phyloP scores from a whole-genome alignment of 441 rosid species.

The Euphorbia corollata region DNA sequence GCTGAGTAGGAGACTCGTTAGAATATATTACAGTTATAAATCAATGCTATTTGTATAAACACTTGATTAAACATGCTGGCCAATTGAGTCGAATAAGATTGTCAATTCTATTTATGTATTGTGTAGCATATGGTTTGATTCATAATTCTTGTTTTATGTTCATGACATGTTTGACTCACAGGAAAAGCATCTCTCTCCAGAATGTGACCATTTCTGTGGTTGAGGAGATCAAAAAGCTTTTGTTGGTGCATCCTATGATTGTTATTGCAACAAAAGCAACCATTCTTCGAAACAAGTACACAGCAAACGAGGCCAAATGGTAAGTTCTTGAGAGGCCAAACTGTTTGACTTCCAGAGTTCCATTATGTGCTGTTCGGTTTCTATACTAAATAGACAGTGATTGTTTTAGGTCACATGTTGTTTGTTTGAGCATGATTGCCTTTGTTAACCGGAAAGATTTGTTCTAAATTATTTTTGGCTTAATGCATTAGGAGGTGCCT shows the following conservation, averaged over 20 bases:
- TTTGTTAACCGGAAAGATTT: neutral
- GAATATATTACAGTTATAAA: neutral
- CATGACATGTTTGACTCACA: constrained; percentile 20
- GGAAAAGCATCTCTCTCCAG: constrained; percentile 65
- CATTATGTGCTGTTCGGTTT: neutral
- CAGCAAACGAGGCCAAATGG: constrained; percentile 35
- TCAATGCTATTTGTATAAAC: neutral
- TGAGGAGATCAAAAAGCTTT: constrained; percentile 59
- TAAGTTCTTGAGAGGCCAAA: constrained; percentile 25
- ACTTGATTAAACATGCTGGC: neutral
- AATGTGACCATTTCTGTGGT: constrained; percentile 54
- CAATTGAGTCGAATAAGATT: neutral
- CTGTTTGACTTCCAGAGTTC: neutral
- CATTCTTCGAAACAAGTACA: constrained; percentile 34
- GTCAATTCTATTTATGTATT: too few species aligned
- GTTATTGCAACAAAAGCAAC: constrained; percentile 56
- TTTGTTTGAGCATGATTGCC: neutral
- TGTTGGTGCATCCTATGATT: constrained; percentile 57
- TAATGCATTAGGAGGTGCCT: too few species aligned
- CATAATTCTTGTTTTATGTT: neutral
- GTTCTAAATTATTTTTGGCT: neutral
- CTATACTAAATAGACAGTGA: neutral
- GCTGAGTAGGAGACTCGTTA: neutral
- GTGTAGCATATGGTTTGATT: neutral
- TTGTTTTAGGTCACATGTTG: neutral